Percentiles rank a stretch among this genome's conserved stretches.
These are phyloP conservation scores for Rhizopus sp. DNA, from an alignment of 371 early-diverging fungal genomes.

Conservation along the genomic window DNA sequence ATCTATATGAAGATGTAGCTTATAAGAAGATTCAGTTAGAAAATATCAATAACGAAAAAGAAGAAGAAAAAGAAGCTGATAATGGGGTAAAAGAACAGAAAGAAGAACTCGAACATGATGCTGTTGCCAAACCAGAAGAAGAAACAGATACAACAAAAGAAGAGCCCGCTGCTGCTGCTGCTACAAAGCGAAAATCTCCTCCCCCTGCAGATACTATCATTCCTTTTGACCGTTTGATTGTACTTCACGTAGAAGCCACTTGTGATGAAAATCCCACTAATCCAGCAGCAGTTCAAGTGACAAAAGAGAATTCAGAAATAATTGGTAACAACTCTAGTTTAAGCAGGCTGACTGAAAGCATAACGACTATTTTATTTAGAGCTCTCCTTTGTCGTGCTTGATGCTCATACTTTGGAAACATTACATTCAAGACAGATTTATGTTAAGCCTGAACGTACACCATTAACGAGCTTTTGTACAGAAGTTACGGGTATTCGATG, in stretches of 20 bases:
- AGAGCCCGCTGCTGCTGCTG: neutral
- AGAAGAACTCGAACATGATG: too few relatives aligned
- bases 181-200: slow-evolving; percentile 5
- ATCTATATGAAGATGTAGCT: too few relatives aligned
- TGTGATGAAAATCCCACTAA: slow-evolving; percentile 72
- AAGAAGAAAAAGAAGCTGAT: too few relatives aligned
- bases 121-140: too few relatives aligned
- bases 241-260: slow-evolving; percentile 73
- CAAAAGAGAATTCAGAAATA: slow-evolving; percentile 55
- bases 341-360: neutral
- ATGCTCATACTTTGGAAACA: slow-evolving; percentile 44
- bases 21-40: too few relatives aligned
- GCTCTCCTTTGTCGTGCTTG: slow-evolving; percentile 42
- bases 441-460: slow-evolving; percentile 69
- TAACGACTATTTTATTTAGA: slow-evolving; percentile 20
- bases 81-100: too few relatives aligned
- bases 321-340: slow-evolving; percentile 35
- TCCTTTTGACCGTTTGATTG: slow-evolving; percentile 64
- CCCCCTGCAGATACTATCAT: slow-evolving; percentile 26
- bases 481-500: slow-evolving; percentile 67
- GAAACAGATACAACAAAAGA: too few relatives aligned
- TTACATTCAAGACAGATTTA: slow-evolving; percentile 64
- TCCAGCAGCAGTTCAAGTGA: slow-evolving; percentile 63
- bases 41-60: too few relatives aligned
- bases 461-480: slow-evolving; percentile 67